Conservation (phyloP, 148 eudicot genomes). For the Spergularia bocconei region DNA sequence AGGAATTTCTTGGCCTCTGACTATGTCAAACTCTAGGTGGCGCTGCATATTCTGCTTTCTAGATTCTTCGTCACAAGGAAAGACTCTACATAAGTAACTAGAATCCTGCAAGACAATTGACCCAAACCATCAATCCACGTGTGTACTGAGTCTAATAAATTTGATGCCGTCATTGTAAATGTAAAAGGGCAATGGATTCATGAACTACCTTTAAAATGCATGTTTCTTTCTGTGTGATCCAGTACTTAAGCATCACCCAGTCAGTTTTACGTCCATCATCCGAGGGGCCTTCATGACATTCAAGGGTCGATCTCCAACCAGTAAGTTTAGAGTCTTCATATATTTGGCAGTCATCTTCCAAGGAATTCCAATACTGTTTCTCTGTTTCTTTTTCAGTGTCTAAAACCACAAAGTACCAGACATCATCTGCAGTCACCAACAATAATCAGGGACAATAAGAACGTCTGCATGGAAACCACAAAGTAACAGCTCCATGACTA, state of each 20-base stretch:
- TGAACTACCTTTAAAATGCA: constrained; percentile 36
- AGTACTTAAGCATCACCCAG: constrained; percentile 69
- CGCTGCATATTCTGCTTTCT: constrained; percentile 21
- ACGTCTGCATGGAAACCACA: not conserved
- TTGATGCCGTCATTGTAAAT: constrained; percentile 4
- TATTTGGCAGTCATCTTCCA: constrained; percentile 40
- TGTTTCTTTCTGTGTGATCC: constrained; percentile 25
- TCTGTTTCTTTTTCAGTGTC: constrained; percentile 32
- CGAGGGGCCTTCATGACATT: constrained; percentile 42
- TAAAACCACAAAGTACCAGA: constrained; percentile 40
- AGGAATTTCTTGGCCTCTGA: not conserved
- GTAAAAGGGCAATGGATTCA: not conserved
- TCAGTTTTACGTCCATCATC: constrained; percentile 37
- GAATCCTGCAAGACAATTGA: constrained; percentile 47
- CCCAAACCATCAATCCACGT: constrained; percentile 41
- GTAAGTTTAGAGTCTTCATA: constrained; percentile 35
- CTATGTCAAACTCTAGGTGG: constrained; percentile 5
- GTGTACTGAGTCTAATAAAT: constrained; percentile 29
- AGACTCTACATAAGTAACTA: constrained; percentile 43
- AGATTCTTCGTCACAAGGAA: constrained; percentile 27
- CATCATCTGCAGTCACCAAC: constrained; percentile 34
- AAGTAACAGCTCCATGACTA: not conserved
- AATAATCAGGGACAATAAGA: not conserved
- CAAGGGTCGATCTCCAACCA: constrained; percentile 63
- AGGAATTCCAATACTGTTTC: constrained; percentile 49